Evolutionary conservation across 495 filamentous ascomycete genomes (phyloP), one percentile per base, ranked within the genome.

Genomic region (Chaetomidium leptoderma): DNA sequence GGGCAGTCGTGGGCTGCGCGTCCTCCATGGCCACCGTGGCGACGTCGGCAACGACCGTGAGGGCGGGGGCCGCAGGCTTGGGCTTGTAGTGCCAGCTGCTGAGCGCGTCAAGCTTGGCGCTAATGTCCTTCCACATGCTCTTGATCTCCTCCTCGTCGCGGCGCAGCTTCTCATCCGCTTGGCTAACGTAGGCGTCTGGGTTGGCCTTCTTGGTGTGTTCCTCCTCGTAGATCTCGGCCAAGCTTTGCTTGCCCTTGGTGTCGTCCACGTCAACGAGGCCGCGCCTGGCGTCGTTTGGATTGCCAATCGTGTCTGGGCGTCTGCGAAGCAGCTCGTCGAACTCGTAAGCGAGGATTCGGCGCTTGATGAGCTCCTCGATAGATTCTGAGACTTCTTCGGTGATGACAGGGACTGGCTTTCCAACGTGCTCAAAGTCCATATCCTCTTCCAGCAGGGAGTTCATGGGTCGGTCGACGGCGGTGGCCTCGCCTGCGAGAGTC

Each of bases 41-140:
- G 7, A 91, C 89, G 74, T 98, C 93, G 10, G 87, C 80, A 17
- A 97, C 86, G 48, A 97, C 86, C 17, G 88, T 91, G 55, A 98
- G 81, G 29, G 79, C 83, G 8, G 88, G 84, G 48, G 86, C 87
- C 1, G 86, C 79, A 13, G 88, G 84, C 73, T 90, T 92, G 3
- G 93, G 93, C 70, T 89, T 92, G 78, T 95, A 97, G 70, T 96
- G 89, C 90, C 90, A 96, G 67, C 87, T 95, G 66, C 84, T 91
- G 43, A 98, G 82, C 23, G 88, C 83, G 70, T 98, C 95, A 47
- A 98, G 80, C 62, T 88, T 88, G 23, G 82, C 81, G 66, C 81
- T 83, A 46, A 96, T 78, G 45, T 90, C 87, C 63, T 83, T 86
- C 90, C 95, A 98, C 70, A 96, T 76, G 42, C 73, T 74, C 66